Evolutionary conservation across 78 protist genomes (phyloP).

Genomic region (Guillardia theta): DNA sequence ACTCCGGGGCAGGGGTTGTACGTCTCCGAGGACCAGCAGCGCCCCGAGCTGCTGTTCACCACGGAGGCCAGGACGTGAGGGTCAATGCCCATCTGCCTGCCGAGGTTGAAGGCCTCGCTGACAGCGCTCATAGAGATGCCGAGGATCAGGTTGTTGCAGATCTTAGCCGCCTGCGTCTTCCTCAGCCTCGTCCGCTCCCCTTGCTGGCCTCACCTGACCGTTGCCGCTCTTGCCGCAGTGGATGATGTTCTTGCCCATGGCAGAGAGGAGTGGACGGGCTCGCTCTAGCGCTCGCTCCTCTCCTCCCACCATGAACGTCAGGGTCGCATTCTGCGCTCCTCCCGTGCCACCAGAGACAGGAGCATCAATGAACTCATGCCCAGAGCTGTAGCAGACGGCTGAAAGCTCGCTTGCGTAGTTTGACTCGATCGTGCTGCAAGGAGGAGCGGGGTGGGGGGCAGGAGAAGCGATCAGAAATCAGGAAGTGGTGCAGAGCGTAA

Average conservation of each 20-base stretch:
- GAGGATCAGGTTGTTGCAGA: conserved; percentile 87
- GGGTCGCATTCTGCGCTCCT: background rate
- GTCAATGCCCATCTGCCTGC: conserved; percentile 79
- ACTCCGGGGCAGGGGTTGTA: conserved; percentile 94
- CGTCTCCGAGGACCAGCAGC: conserved; percentile 91
- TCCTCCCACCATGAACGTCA: conserved; percentile 94
- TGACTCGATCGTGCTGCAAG: background rate
- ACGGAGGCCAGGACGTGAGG: conserved; percentile 84
- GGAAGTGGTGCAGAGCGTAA: background rate
- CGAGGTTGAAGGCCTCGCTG: conserved; percentile 62
- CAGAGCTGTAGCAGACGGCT: background rate
- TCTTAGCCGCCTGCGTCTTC: conserved; percentile 71
- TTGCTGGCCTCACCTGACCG: conserved; percentile 61
- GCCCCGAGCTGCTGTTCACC: conserved; percentile 85
- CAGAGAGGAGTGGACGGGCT: conserved; percentile 66
- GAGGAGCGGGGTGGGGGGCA: background rate
- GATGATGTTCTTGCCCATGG: conserved; percentile 84
- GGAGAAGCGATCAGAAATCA: background rate
- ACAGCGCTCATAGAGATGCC: conserved; percentile 85
- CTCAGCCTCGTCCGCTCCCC: background rate
- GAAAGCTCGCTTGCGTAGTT: background rate
- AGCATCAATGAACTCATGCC: conserved; percentile 72
- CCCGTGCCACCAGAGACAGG: conserved; percentile 82
- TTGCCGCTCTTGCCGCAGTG: conserved; percentile 83
- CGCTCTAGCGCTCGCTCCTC: conserved; percentile 50